Conservation (phyloP, 768 basidiomycete genomes). For the Chalciporus pseudorubinellus region DNA sequence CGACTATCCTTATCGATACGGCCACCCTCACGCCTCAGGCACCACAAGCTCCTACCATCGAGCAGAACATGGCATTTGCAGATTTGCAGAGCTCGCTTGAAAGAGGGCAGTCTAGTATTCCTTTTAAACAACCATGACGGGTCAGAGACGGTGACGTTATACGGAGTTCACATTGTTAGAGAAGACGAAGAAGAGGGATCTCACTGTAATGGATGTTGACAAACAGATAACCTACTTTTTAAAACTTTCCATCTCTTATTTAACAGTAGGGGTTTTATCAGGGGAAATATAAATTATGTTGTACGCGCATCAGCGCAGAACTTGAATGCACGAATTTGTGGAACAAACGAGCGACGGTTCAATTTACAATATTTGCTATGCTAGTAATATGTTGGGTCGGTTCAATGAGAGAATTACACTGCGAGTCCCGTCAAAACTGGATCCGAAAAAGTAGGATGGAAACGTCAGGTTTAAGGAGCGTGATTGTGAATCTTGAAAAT, state of each 20-base stretch:
- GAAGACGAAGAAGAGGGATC: neutral
- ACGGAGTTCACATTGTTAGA: neutral
- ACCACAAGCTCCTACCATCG: slow-evolving; percentile 64
- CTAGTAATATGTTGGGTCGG: slow-evolving; percentile 21
- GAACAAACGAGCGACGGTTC: slow-evolving; percentile 29
- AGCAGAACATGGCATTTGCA: slow-evolving; percentile 84
- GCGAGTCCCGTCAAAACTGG: slow-evolving; percentile 19
- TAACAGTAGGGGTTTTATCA: too few relatives aligned
- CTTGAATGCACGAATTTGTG: slow-evolving; percentile 1
- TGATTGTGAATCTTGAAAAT: slow-evolving; percentile 9
- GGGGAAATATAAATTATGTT: too few relatives aligned
- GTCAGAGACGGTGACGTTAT: neutral
- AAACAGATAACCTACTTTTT: too few relatives aligned
- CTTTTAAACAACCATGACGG: slow-evolving; percentile 9
- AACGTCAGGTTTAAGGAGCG: slow-evolving; percentile 17
- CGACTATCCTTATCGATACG: slow-evolving; percentile 38
- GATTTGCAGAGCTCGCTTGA: slow-evolving; percentile 51
- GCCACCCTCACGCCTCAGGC: slow-evolving; percentile 40
- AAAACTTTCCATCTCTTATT: too few relatives aligned
- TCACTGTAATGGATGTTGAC: too few relatives aligned
- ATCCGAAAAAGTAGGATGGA: slow-evolving; percentile 1
- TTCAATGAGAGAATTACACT: slow-evolving; percentile 24
- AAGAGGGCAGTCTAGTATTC: slow-evolving; percentile 27
- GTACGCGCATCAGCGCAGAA: neutral
- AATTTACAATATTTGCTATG: slow-evolving; percentile 28